Base-by-base conservation (phyloP, 202 grass and related monocot genomes). In the Dendrocalamus latiflorus region DNA sequence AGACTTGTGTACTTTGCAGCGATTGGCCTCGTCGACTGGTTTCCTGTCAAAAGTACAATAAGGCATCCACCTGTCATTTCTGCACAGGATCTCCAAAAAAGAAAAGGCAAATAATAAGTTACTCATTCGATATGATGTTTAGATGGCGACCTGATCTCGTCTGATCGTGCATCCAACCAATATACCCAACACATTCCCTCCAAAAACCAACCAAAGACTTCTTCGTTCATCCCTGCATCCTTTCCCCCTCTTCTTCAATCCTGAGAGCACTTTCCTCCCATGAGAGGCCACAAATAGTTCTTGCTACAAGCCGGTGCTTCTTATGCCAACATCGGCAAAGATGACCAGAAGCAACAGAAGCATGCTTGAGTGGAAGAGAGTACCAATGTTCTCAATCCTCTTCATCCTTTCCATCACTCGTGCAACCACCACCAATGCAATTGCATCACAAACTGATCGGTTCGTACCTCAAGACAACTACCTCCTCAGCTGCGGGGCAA, bases 381-480 rank as follows among this genome's bases (percentile, higher is more conserved):
- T 70, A 47, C 51, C 72, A 20, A 42, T 87, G 56, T 45, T 86
- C 73, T 77, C 53, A 41, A 37, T 85, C 57, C 18, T 91, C 71
- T 75, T 70, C 78, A 53, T 89, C 61, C 45, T 89, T 84, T 60
- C 70, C 45, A 81, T 87, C 20, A 37, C 63, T 61, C 13, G 51
- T 34, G 45, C 45, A 57, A 8, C 50, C 42, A 72, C 38, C 34
- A 76, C 84, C 41, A 60, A 74, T 73, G 88, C 89, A 70, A 73
- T 80, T 83, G 82, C 86, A 77, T 67, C 83, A 77, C 74, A 80
- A 6, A 59, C 55, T 22, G 68, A 77, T 66, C 54, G 24, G 8
- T 98, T 95, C 20, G 78, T 73, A 56, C 89, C 95, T 70, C 78
- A 86, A 63, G 95, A 98, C 87, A 92, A 90, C 64, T 95, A 95